phyloP scores from a whole-genome alignment of 148 eudicot species.

The Arctostaphylos glauca region DNA sequence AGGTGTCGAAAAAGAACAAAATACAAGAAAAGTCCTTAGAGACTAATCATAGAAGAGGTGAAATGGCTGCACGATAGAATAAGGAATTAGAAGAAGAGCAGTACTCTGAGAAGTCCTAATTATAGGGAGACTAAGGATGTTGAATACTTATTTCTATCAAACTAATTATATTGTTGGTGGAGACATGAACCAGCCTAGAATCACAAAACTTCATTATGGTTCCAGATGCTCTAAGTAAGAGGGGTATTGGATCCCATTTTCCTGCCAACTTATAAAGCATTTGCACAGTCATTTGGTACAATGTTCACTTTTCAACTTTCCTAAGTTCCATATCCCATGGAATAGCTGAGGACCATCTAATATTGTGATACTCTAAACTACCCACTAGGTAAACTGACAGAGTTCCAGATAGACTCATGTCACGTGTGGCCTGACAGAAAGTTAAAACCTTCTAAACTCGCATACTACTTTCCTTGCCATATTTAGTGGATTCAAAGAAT shows the following conservation, averaged over 20 bases:
- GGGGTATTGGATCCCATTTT: not conserved
- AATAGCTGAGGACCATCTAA: not conserved
- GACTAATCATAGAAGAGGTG: too few species aligned
- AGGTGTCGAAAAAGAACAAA: too few species aligned
- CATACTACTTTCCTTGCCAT: not conserved
- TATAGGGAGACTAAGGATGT: too few species aligned
- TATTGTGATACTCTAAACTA: not conserved
- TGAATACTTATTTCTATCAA: not conserved
- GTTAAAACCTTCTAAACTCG: not conserved
- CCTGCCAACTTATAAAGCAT: not conserved
- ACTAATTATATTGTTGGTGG: not conserved
- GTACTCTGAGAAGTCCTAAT: too few species aligned
- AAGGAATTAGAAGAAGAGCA: too few species aligned
- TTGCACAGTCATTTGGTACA: not conserved
- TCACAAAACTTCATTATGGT: not conserved
- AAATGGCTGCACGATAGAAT: too few species aligned
- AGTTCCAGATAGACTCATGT: not conserved
- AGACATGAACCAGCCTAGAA: not conserved
- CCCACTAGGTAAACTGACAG: not conserved
- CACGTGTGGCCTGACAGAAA: not conserved
- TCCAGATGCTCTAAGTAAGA: not conserved
- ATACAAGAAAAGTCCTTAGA: too few species aligned
- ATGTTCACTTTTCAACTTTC: not conserved
- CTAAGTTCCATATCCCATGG: not conserved
- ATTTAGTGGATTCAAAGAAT: not conserved